phyloP scores from a whole-genome alignment of 2,329 filamentous ascomycete species.

The Dendrostoma leiphaemia region DNA sequence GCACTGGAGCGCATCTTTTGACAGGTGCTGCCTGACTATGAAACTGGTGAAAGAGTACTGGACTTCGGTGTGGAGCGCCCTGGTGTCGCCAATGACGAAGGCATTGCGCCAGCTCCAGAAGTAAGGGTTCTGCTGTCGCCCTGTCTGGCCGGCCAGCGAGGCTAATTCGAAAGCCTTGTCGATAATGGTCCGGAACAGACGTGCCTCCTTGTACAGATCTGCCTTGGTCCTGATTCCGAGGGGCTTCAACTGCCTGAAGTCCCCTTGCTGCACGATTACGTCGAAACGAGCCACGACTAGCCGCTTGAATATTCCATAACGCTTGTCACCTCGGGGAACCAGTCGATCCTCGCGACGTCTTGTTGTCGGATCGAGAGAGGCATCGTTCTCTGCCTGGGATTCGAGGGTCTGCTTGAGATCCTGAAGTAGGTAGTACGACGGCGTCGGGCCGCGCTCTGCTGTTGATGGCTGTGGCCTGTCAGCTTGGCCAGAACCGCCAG shows the following conservation, averaged over 20 bases:
- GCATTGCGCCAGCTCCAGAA: constrained; percentile 59
- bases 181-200: constrained; percentile 44
- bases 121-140: constrained; percentile 47
- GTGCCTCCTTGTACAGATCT: constrained; percentile 43
- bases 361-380: not conserved
- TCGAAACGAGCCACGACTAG: constrained; percentile 33
- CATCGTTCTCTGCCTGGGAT: constrained; percentile 4
- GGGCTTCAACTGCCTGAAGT: constrained; percentile 27
- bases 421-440: constrained; percentile 21
- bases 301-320: constrained; percentile 23
- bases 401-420: constrained; percentile 9
- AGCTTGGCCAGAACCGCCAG: not conserved
- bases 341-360: not conserved
- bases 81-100: constrained; percentile 52
- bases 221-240: constrained; percentile 36
- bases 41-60: constrained; percentile 68
- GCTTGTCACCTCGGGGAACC: not conserved
- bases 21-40: constrained; percentile 56
- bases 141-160: constrained; percentile 31
- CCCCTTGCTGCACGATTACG: constrained; percentile 30
- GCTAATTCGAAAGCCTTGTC: constrained; percentile 45
- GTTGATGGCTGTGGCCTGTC: not conserved
- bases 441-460: not conserved
- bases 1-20: constrained; percentile 51
- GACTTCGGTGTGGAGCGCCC: constrained; percentile 56